These are phyloP conservation scores for Lactifluus hygrophoroides DNA, from an alignment of 768 basidiomycete species.

Conservation along the genomic window DNA sequence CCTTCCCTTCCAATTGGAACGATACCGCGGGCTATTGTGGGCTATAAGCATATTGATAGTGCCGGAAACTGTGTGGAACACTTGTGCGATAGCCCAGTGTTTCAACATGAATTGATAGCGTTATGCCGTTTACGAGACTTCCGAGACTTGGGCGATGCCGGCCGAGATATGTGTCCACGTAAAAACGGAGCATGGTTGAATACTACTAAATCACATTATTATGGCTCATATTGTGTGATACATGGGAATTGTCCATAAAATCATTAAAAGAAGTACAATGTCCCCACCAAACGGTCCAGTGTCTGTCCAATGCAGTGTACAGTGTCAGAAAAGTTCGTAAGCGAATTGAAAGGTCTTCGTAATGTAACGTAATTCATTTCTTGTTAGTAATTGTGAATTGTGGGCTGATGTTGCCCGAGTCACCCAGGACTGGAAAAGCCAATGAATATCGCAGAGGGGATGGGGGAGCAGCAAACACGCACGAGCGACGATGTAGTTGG, in stretches of 20 bases:
- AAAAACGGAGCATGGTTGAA: not conserved
- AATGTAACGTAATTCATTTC: not conserved
- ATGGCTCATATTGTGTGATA: not conserved
- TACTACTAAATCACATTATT: not conserved
- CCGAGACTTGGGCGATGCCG: too few relatives aligned
- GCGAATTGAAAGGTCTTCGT: not conserved
- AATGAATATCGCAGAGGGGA: not conserved
- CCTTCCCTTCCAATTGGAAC: too few relatives aligned
- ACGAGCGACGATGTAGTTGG: conserved; percentile 57
- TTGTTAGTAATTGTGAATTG: conserved; percentile 42
- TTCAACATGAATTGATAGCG: too few relatives aligned
- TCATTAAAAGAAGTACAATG: conserved; percentile 3
- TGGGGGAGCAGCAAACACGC: conserved; percentile 27
- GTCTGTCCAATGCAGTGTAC: not conserved
- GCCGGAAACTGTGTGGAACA: too few relatives aligned
- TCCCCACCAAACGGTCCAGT: not conserved
- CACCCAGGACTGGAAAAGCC: conserved; percentile 47
- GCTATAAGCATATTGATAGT: too few relatives aligned
- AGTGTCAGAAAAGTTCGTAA: not conserved
- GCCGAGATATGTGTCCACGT: not conserved
- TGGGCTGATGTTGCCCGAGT: conserved; percentile 56
- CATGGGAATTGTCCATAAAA: not conserved
- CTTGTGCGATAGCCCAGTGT: too few relatives aligned
- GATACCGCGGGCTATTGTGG: too few relatives aligned
- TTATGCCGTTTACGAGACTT: too few relatives aligned